Evolutionary conservation across 1,139 yeast species (phyloP).

Genomic region (Cylindricascospora bacillispora): DNA sequence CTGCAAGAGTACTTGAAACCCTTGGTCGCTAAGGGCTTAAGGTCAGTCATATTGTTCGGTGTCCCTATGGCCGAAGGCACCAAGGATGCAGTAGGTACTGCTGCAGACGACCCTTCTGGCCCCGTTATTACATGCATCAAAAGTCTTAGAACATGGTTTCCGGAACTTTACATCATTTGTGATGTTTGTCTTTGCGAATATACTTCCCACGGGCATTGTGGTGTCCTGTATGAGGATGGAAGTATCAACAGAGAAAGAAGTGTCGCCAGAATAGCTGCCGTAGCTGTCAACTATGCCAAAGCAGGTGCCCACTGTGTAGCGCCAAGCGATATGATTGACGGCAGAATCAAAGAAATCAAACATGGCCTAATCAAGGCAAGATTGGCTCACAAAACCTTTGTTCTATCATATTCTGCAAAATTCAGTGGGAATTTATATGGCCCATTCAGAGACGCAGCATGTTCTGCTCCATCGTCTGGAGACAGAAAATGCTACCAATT

Average conservation of each 20-base stretch:
- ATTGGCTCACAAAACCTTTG: constrained; percentile 75
- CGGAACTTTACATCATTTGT: constrained; percentile 75
- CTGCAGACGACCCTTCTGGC: constrained; percentile 94
- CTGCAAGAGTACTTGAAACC: constrained; percentile 58
- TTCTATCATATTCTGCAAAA: constrained; percentile 91
- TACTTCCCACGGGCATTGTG: constrained; percentile 96
- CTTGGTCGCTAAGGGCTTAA: constrained; percentile 69
- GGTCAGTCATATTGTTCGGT: constrained; percentile 82
- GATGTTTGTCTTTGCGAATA: constrained; percentile 97
- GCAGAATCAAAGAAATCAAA: constrained; percentile 82
- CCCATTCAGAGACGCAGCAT: constrained; percentile 97
- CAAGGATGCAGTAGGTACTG: constrained; percentile 73
- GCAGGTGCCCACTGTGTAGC: constrained; percentile 97
- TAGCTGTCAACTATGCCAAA: constrained; percentile 86
- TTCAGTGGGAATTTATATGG: constrained; percentile 88
- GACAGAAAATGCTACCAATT: constrained; percentile 89
- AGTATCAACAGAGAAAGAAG: constrained; percentile 61
- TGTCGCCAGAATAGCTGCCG: constrained; percentile 80
- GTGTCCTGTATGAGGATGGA: constrained; percentile 78
- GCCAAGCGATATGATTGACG: constrained; percentile 98
- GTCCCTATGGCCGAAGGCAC: constrained; percentile 65
- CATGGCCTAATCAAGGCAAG: constrained; percentile 72
- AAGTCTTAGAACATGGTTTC: constrained; percentile 50
- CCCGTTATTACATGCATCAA: constrained; percentile 80
- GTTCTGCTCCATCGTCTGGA: constrained; percentile 79